A percentile compares a stretch with the other conserved stretches of the same genome.
Conservation (phyloP, 257 asterid species). For the Hygrophila difformis region DNA sequence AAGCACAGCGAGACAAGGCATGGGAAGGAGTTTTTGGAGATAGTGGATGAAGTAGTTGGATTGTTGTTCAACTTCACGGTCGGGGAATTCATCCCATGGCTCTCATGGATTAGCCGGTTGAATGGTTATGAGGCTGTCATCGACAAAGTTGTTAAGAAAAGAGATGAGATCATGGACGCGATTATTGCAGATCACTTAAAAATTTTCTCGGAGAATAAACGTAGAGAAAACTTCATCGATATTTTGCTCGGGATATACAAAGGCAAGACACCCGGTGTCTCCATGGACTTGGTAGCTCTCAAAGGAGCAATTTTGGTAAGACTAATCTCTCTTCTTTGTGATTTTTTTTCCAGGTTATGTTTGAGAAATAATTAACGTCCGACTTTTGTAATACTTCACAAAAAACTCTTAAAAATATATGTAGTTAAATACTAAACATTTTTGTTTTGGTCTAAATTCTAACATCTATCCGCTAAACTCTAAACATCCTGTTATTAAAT, state of each 20-base stretch:
- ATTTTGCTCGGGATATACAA: conserved; percentile 17
- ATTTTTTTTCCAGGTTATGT: background rate
- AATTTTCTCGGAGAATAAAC: too few relatives aligned
- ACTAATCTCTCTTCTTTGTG: too few relatives aligned
- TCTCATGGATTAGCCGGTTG: conserved; percentile 21
- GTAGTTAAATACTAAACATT: too few relatives aligned
- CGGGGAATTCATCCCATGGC: conserved; percentile 23
- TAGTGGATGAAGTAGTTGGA: background rate
- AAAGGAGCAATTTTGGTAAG: conserved; percentile 14
- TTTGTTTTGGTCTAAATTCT: too few relatives aligned
- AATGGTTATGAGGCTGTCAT: conserved; percentile 9
- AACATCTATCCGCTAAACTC: too few relatives aligned
- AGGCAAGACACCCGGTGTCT: conserved; percentile 10
- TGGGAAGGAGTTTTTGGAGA: background rate
- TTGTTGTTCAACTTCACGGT: background rate
- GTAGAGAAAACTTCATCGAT: conserved; percentile 6
- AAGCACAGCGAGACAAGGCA: background rate
- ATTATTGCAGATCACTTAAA: background rate
- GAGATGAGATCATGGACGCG: conserved; percentile 16
- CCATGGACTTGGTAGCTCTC: conserved; percentile 7
- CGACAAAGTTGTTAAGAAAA: background rate
- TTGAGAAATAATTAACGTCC: too few relatives aligned
- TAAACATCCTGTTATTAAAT: too few relatives aligned
- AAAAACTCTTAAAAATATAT: too few relatives aligned
- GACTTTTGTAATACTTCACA: background rate